A percentile compares a stretch with the other conserved stretches of the same genome.
These are phyloP conservation scores for Penicillium paxilli DNA, from an alignment of 495 filamentous ascomycete genomes.

Conservation along the genomic window DNA sequence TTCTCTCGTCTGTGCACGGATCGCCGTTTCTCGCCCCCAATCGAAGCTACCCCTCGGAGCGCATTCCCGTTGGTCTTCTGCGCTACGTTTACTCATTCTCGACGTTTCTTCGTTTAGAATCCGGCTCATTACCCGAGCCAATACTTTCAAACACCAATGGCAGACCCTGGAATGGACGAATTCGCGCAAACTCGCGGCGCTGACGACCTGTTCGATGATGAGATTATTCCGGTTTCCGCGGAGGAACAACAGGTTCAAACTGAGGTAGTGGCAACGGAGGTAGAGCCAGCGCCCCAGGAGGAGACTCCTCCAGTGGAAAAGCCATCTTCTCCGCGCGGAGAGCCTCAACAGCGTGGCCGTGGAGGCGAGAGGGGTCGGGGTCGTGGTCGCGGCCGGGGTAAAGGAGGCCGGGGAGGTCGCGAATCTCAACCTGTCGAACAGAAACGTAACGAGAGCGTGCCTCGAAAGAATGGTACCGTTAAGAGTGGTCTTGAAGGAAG, in stretches of 20 bases:
- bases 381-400: conserved; percentile 36
- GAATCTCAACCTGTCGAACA: conserved; percentile 34
- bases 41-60: conserved; percentile 27
- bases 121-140: neutral
- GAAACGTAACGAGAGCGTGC: conserved; percentile 22
- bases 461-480: conserved; percentile 20
- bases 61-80: neutral
- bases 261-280: conserved; percentile 15
- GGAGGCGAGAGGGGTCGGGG: conserved; percentile 37
- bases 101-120: neutral
- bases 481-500: conserved; percentile 13
- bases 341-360: conserved; percentile 33
- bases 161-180: conserved; percentile 35
- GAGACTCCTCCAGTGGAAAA: conserved; percentile 18
- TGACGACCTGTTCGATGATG: conserved; percentile 72
- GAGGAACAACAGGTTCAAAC: conserved; percentile 33
- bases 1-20: conserved; percentile 16
- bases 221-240: conserved; percentile 61
- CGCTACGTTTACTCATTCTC: neutral
- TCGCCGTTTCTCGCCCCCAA: conserved; percentile 16
- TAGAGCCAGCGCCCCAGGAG: conserved; percentile 9
- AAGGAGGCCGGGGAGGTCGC: conserved; percentile 32
- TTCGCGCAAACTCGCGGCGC: conserved; percentile 67
- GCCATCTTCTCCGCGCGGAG: conserved; percentile 15
- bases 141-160: conserved; percentile 8